Percentiles rank a stretch among this genome's conserved stretches.
Conservation (phyloP, 331 rosid species). For the Erythrophleum ivorense region DNA sequence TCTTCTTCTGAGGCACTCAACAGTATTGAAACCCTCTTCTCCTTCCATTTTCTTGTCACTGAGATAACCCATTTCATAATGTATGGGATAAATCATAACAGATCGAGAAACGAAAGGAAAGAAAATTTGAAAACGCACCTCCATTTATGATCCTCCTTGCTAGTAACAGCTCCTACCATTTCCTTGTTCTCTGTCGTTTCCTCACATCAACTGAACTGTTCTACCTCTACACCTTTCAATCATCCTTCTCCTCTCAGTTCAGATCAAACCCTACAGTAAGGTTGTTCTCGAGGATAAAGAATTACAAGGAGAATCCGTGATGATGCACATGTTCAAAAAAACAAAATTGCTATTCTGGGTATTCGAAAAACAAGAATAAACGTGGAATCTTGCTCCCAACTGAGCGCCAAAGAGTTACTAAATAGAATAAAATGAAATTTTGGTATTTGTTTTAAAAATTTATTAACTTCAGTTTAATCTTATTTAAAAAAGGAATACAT, state of each 20-base stretch:
- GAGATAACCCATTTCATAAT: conserved; percentile 42
- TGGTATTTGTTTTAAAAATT: neutral
- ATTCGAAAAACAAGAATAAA: neutral
- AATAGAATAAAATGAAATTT: neutral
- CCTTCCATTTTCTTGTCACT: conserved; percentile 54
- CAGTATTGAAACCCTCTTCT: conserved; percentile 50
- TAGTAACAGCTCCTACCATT: conserved; percentile 37
- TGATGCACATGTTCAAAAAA: neutral
- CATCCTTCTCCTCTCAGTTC: no score
- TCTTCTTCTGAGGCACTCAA: conserved; percentile 75
- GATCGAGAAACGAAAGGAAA: conserved; percentile 9
- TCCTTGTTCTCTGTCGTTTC: conserved; percentile 13
- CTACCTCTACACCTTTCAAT: neutral
- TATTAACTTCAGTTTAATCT: no score
- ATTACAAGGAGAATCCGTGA: neutral
- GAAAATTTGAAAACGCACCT: conserved; percentile 45
- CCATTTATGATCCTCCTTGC: conserved; percentile 42
- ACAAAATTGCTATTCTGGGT: neutral
- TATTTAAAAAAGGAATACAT: no score
- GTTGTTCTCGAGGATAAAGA: neutral
- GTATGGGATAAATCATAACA: neutral
- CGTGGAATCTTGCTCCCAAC: neutral
- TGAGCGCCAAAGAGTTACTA: neutral
- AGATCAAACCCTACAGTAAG: neutral
- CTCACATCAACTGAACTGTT: neutral